phyloP scores from a whole-genome alignment of 148 eudicot genomes.

The Rhododendron simsii region DNA sequence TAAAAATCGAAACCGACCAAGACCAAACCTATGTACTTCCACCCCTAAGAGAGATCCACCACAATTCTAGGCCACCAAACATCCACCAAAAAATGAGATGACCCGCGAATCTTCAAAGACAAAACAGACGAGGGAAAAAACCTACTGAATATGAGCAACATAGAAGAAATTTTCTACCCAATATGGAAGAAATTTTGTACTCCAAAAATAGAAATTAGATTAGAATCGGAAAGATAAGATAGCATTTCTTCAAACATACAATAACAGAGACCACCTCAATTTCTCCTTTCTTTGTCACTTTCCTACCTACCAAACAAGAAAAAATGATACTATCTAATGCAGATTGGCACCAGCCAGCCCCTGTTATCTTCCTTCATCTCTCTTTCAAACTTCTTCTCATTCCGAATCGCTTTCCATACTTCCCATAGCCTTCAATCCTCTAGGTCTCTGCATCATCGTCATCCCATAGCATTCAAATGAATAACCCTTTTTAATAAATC shows the following conservation, averaged over 20 bases:
- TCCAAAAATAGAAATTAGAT: background rate
- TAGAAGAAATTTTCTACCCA: background rate
- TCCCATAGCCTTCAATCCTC: slow-evolving; percentile 96
- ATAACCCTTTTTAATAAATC: background rate
- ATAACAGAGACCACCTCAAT: background rate
- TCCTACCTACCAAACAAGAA: slow-evolving; percentile 9
- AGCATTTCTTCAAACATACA: background rate
- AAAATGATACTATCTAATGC: background rate
- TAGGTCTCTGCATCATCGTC: slow-evolving; percentile 62
- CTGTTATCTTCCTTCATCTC: background rate
- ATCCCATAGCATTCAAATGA: background rate
- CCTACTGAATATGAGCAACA: background rate
- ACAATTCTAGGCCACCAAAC: background rate
- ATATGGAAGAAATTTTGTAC: background rate
- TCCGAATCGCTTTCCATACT: slow-evolving; percentile 85
- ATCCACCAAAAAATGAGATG: background rate
- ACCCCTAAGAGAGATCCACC: background rate
- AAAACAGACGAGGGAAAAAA: background rate
- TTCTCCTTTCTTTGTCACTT: background rate
- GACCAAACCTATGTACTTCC: too few relatives aligned
- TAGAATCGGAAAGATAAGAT: background rate
- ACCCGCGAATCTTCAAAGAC: background rate
- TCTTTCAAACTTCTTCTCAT: slow-evolving; percentile 18
- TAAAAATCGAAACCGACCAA: too few relatives aligned
- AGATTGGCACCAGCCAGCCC: background rate